These are phyloP conservation scores for Amanita brunnescens DNA, from an alignment of 768 basidiomycete species.

Conservation along the genomic window DNA sequence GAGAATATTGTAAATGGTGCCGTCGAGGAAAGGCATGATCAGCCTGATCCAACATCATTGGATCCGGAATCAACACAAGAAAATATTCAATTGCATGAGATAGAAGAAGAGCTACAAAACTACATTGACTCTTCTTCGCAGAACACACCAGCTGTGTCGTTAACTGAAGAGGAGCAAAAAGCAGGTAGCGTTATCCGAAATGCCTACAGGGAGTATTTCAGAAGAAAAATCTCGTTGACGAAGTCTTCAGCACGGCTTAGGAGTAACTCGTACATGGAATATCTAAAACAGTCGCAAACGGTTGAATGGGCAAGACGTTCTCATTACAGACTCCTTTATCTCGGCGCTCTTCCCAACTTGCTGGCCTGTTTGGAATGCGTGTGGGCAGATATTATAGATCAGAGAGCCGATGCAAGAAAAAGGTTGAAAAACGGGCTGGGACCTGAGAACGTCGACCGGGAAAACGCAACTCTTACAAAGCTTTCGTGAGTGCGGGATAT, in stretches of 20 bases:
- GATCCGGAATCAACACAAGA: background rate
- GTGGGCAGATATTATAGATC: slow-evolving; percentile 14
- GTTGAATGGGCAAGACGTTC: slow-evolving; percentile 19
- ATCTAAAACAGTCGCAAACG: slow-evolving; percentile 16
- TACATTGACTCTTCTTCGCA: background rate
- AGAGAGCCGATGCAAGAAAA: slow-evolving; percentile 25
- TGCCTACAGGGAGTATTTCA: background rate
- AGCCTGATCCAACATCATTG: background rate
- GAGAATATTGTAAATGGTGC: background rate
- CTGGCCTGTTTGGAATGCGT: slow-evolving; percentile 31
- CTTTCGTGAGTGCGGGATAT: slow-evolving; percentile 23
- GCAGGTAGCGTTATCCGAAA: background rate
- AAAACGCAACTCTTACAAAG: slow-evolving; percentile 20
- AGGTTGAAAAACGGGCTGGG: slow-evolving; percentile 15
- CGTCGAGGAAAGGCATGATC: background rate
- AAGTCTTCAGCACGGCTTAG: slow-evolving; percentile 1
- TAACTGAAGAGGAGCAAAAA: background rate
- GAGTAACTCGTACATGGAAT: slow-evolving; percentile 19
- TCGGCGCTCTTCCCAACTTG: slow-evolving; percentile 31
- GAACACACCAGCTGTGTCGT: background rate
- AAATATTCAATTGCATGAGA: background rate
- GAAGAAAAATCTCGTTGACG: background rate
- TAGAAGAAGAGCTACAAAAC: background rate
- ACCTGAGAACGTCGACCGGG: slow-evolving; percentile 27
- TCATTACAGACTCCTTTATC: slow-evolving; percentile 28